phyloP scores from a whole-genome alignment of 495 filamentous ascomycete genomes.

The Thozetella sp. region DNA sequence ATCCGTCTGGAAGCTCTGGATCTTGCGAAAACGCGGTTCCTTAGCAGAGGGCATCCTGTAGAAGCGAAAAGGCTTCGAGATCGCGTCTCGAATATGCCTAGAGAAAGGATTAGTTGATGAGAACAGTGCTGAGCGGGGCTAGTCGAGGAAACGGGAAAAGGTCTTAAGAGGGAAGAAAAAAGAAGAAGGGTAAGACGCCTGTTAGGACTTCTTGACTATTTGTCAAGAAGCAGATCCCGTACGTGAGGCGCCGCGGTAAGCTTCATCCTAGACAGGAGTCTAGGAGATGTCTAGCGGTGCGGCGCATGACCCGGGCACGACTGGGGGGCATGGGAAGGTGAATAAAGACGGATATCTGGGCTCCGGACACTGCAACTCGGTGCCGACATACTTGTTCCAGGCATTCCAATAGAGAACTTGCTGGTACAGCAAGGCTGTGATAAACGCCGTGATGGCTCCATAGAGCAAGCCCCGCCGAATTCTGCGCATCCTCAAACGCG shows the following conservation, averaged over 20 bases:
- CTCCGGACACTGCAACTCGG: neutral
- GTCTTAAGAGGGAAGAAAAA: too few species aligned
- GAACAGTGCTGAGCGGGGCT: neutral
- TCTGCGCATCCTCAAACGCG: neutral
- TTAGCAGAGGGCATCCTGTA: conserved; percentile 35
- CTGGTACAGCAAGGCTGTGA: conserved; percentile 23
- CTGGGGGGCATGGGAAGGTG: too few species aligned
- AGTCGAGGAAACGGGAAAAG: conserved; percentile 2
- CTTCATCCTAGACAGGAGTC: too few species aligned
- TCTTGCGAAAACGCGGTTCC: conserved; percentile 69
- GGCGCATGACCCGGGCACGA: too few species aligned
- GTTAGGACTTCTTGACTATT: too few species aligned
- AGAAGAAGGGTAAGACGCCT: too few species aligned
- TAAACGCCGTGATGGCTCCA: conserved; percentile 11
- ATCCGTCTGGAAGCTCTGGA: conserved; percentile 84
- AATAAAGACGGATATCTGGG: too few species aligned
- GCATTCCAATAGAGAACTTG: conserved; percentile 4
- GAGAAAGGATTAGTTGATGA: conserved; percentile 15
- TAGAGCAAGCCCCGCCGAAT: conserved; percentile 7
- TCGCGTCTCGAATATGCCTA: conserved; percentile 17
- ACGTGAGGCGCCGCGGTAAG: too few species aligned
- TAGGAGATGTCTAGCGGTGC: too few species aligned
- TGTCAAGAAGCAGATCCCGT: too few species aligned
- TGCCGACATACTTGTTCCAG: conserved; percentile 12
- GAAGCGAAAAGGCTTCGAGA: conserved; percentile 11